Base-by-base conservation (phyloP, 768 basidiomycete genomes). In the Tricholoma sp. region DNA sequence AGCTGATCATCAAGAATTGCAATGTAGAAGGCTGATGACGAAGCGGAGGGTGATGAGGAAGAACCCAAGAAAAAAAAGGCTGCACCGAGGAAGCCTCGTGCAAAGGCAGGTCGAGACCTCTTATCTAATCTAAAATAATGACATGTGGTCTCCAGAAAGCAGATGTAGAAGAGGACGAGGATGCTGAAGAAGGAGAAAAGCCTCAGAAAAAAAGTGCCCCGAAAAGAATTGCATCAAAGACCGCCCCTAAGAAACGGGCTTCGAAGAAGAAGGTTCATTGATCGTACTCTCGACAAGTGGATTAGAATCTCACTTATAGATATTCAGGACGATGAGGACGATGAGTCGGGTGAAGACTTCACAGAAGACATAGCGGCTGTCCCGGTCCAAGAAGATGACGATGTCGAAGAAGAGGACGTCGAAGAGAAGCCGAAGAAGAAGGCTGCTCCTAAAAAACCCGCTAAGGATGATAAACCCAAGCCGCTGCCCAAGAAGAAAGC, bases 1-100 rank as follows among this genome's bases (percentile, higher is more conserved):
- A 13, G 36, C 24, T 50, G 10, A 54, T 10, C 6, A 31, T 31
- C 7, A 36, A 54, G 18, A 41, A 28, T 33, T 8, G 12, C 24
- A 8, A 42, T 42, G 47, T 39, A 64, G 59, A 63, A 66, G 32
- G 59, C 42, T 44, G 70, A 65, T 31, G 47, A 17, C 12, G 74
- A 68, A 24, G 49, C 33, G 7, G 71, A 67, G 36, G 74, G 70
- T 12, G 76, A 73, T 6, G 76, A 77, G 9, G 80, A 78, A 52
- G 80, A 81, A 55, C 80, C 83, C 10, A 80, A 80, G 69, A 80
- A 79, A 70, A 80, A 79, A 70, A 80, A 79, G 58, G 75, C 77
- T 55, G 74, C 77, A 10, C 68, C 59, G 6, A 72, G 44, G 54
- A 71, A 70, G 55, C 56, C 66, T 55, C 68, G 67, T 41, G 65